Base-by-base conservation (phyloP, 257 asterid species). In the Jacaranda mimosifolia region DNA sequence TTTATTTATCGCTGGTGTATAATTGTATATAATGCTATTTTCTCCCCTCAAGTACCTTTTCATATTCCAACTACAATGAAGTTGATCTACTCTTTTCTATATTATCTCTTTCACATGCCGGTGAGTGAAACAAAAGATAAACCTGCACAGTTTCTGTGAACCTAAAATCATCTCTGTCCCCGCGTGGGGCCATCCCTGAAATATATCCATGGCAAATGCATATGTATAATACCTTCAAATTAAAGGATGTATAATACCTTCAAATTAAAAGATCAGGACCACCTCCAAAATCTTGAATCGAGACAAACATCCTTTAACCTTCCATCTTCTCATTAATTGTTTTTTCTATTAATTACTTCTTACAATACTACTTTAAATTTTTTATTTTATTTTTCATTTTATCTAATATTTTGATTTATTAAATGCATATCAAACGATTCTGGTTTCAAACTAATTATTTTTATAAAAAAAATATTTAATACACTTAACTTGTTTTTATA, bases 51-150 rank as follows among this genome's bases (percentile, higher is more conserved):
- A n/a, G n/a, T n/a, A n/a, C 32, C 32, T 26, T 26, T 26, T 26
- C 32, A 26, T 26, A 26, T 26, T 26, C 32, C 32, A 2, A 26
- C 32, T 26, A 26, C 2, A 26, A 26, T 26, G 32, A 26, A 26
- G n/a, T n/a, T n/a, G n/a, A 26, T 26, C 32, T 0, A 26, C 32
- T 42, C 1, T 9, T 39, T 64, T 64, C 11, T 10, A n/a, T 2
- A 3, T 10, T 7, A 64, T 26, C 60, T 18, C 46, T 69, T 69
- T 69, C 48, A 13, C 7, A 26, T 26, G 32, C 32, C 0, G 46
- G 32, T 69, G 45, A 48, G 32, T 69, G 45, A 48, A 13, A 7
- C 36, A 48, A 59, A 69, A 51, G 74, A 69, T 51, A 69, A 69
- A 51, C 45, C 49, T 32, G 13, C 5, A 18, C 13, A 57, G 36